These are phyloP conservation scores for Umbilicus rupestris DNA, from an alignment of 164 flowering plant genomes.

Conservation along the genomic window DNA sequence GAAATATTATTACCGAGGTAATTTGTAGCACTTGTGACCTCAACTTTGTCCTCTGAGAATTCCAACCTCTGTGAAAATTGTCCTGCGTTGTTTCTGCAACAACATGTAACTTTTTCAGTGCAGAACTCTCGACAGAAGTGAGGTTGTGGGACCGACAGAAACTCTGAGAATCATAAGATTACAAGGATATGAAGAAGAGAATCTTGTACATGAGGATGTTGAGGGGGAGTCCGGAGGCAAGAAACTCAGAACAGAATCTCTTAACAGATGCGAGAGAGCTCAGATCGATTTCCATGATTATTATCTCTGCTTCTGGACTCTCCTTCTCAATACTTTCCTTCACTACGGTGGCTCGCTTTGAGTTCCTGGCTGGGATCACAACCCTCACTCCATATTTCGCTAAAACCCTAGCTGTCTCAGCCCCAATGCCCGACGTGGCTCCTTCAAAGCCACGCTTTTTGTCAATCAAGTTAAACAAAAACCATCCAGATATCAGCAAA, in stretches of 20 bases:
- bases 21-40: slow-evolving; percentile 94
- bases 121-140: no score
- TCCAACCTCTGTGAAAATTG: slow-evolving; percentile 69
- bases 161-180: no score
- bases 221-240: slow-evolving; percentile 70
- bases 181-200: no score
- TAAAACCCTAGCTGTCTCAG: slow-evolving; percentile 83
- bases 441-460: slow-evolving; percentile 26
- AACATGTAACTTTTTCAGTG: not conserved
- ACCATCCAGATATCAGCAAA: not conserved
- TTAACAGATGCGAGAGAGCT: slow-evolving; percentile 75
- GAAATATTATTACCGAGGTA: slow-evolving; percentile 66
- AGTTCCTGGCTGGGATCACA: slow-evolving; percentile 76
- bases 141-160: no score
- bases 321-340: slow-evolving; percentile 52
- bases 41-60: slow-evolving; percentile 87
- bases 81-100: slow-evolving; percentile 93
- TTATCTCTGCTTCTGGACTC: slow-evolving; percentile 57
- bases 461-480: not conserved
- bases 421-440: slow-evolving; percentile 91
- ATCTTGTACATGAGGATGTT: slow-evolving; percentile 92
- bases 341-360: slow-evolving; percentile 48
- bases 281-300: slow-evolving; percentile 67
- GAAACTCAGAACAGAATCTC: slow-evolving; percentile 60
- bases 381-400: slow-evolving; percentile 84